Evolutionary conservation across 139 green algal species (phyloP).

Genomic region (Eudorina sp.): DNA sequence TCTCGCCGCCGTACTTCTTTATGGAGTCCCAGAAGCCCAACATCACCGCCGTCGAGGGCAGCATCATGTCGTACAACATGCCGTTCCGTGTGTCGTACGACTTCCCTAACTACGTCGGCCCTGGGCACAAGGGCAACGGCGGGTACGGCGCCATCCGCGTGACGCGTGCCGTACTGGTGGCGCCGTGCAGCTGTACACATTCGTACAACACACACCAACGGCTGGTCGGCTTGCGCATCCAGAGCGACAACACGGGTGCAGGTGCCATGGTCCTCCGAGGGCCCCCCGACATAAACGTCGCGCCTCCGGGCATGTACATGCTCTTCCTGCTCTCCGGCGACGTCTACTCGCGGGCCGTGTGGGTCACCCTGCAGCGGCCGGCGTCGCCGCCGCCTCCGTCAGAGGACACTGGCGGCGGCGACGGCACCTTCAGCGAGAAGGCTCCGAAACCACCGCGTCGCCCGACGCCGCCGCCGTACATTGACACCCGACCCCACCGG

Average conservation of each 20-base stretch:
- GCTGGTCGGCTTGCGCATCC: slow-evolving; percentile 42
- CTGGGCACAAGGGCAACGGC: slow-evolving; percentile 9
- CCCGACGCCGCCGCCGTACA: too few relatives aligned
- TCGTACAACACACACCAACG: slow-evolving; percentile 65
- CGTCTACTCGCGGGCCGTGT: neutral
- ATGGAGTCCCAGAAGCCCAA: neutral
- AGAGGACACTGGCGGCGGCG: neutral
- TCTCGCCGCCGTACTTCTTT: slow-evolving; percentile 50
- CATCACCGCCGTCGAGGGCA: neutral
- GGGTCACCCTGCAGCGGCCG: slow-evolving; percentile 36
- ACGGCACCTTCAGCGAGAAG: neutral
- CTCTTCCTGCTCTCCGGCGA: slow-evolving; percentile 54
- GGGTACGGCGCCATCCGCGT: neutral
- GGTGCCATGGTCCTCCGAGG: slow-evolving; percentile 22
- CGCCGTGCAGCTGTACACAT: slow-evolving; percentile 54
- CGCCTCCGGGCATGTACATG: slow-evolving; percentile 60
- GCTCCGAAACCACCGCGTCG: too few relatives aligned
- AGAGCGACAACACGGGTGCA: neutral
- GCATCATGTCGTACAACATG: slow-evolving; percentile 1
- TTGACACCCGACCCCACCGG: too few relatives aligned
- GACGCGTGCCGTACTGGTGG: slow-evolving; percentile 51
- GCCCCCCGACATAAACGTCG: slow-evolving; percentile 45
- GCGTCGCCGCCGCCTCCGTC: neutral
- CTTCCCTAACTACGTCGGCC: neutral
- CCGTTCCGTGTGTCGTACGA: neutral